phyloP scores from a whole-genome alignment of 2,329 filamentous ascomycete species.

The Dothideomycetidae sp. region DNA sequence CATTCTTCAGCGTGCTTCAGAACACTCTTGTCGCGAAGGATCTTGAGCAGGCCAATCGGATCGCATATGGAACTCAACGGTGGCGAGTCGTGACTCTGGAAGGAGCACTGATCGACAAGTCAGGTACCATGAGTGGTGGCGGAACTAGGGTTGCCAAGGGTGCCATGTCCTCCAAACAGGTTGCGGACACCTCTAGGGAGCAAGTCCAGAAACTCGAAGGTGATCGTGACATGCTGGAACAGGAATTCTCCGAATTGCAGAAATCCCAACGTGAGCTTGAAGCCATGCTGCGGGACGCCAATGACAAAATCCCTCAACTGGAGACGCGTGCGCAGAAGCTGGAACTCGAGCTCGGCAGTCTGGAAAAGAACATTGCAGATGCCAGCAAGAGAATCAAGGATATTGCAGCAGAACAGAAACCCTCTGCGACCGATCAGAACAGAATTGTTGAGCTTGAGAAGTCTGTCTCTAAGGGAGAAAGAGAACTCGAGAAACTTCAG shows the following conservation, averaged over 20 bases:
- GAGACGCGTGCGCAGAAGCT: constrained; percentile 90
- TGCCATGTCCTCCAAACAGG: constrained; percentile 90
- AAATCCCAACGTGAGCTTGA: constrained; percentile 73
- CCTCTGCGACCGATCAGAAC: constrained; percentile 64
- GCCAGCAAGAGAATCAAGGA: constrained; percentile 76
- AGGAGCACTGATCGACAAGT: constrained; percentile 92
- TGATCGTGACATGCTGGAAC: constrained; percentile 73
- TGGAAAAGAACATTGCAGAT: constrained; percentile 70
- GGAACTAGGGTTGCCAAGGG: constrained; percentile 81
- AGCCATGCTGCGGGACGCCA: constrained; percentile 53
- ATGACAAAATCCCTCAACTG: constrained; percentile 64
- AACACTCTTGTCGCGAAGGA: constrained; percentile 90
- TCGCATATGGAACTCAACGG: constrained; percentile 82
- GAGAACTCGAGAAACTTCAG: constrained; percentile 66
- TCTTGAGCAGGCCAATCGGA: constrained; percentile 88
- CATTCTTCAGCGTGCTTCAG: constrained; percentile 90
- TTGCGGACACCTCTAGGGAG: constrained; percentile 74
- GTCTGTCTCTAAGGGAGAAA: constrained; percentile 59
- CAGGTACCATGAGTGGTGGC: constrained; percentile 96
- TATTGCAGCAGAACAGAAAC: constrained; percentile 64
- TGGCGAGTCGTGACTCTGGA: constrained; percentile 96
- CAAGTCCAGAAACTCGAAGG: constrained; percentile 76
- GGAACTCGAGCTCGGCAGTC: constrained; percentile 73
- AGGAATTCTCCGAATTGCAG: constrained; percentile 71
- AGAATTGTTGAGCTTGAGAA: constrained; percentile 61